phyloP scores from a whole-genome alignment of 352 stramenopile genomes.

The Discostella stelligera region DNA sequence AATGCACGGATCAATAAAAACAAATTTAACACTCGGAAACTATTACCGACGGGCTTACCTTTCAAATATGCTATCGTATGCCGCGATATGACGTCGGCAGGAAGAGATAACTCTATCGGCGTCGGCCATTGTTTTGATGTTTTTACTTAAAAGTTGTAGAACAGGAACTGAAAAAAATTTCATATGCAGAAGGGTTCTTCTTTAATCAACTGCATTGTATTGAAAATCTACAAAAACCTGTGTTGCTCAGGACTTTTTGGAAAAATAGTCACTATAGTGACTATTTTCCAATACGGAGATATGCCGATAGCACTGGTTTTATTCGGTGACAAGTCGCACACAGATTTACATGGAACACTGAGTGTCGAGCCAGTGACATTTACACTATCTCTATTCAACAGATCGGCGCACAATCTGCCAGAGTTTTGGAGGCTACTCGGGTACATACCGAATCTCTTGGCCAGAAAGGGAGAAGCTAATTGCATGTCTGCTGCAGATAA shows the following conservation, averaged over 20 bases:
- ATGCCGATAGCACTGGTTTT: slow-evolving; percentile 26
- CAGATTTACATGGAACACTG: slow-evolving; percentile 21
- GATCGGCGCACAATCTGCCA: slow-evolving; percentile 9
- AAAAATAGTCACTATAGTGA: too few species aligned
- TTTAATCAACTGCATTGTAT: too few species aligned
- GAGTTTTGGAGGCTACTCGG: slow-evolving; percentile 27
- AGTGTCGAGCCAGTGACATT: neutral
- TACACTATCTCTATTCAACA: slow-evolving; percentile 31
- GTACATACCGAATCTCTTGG: slow-evolving; percentile 37
- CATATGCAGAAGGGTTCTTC: too few species aligned
- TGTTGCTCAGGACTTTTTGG: too few species aligned
- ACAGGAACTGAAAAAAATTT: too few species aligned
- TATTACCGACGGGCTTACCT: too few species aligned
- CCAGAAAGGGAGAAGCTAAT: neutral
- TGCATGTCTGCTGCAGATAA: neutral
- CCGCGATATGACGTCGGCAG: too few species aligned
- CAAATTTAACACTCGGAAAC: too few species aligned
- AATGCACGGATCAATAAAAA: too few species aligned
- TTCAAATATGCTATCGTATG: too few species aligned
- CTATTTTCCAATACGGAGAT: neutral
- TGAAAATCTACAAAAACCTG: too few species aligned
- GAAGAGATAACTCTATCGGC: too few species aligned
- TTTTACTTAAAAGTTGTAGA: neutral
- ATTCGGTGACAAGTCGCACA: slow-evolving; percentile 42
- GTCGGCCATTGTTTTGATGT: neutral